phyloP scores from a whole-genome alignment of 192 early-diverging fungal species.

The Geranomyces michiganensis region DNA sequence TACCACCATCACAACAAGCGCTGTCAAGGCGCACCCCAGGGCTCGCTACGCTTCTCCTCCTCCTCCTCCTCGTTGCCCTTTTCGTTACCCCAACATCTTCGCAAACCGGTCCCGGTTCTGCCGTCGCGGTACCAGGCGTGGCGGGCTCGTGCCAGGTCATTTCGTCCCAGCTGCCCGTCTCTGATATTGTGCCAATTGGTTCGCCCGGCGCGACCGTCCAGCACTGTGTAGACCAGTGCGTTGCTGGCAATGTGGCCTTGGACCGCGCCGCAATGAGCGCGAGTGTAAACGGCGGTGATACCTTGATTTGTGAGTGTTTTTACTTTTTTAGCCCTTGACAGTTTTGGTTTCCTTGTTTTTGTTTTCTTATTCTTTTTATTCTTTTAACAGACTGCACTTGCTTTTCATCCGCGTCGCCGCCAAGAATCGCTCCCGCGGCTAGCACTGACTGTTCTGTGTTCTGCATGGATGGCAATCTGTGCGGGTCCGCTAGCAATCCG shows the following conservation, averaged over 20 bases:
- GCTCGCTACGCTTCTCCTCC: no score
- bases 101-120: neutral
- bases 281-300: neutral
- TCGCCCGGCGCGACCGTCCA: conserved; percentile 6
- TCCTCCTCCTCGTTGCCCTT: conserved; percentile 5
- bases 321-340: no score
- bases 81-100: neutral
- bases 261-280: neutral
- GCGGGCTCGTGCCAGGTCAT: neutral
- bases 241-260: neutral
- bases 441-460: neutral
- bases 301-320: conserved; percentile 12
- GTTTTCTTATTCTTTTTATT: neutral
- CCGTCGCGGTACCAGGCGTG: neutral
- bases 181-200: neutral
- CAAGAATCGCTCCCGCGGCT: neutral
- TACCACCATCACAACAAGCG: no score
- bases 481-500: neutral
- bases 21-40: neutral
- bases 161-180: neutral
- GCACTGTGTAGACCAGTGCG: conserved; percentile 8
- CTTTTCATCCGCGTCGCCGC: neutral
- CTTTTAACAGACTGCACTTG: neutral
- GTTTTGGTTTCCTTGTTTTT: no score
- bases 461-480: conserved; percentile 5